These are phyloP conservation scores for Phaeosphaeria sp. DNA, from an alignment of 2,329 filamentous ascomycete species.

Conservation along the genomic window DNA sequence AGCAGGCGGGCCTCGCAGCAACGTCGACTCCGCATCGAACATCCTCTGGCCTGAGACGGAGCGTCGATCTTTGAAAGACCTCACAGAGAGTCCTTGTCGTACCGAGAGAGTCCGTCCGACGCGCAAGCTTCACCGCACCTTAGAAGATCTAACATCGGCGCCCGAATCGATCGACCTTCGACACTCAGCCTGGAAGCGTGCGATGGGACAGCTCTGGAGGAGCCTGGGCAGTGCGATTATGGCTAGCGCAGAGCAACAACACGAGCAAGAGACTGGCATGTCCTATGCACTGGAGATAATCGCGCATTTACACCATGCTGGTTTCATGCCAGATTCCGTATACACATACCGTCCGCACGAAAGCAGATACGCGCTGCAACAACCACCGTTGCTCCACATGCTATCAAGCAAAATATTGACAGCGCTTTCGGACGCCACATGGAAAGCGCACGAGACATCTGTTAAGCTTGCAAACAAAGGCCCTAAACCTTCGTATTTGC, in stretches of 20 bases:
- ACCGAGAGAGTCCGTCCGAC: conserved; percentile 20
- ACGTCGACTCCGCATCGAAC: conserved; percentile 24
- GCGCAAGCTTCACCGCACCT: conserved; percentile 18
- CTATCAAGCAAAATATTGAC: conserved; percentile 58
- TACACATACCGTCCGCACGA: conserved; percentile 49
- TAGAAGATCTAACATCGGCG: conserved; percentile 34
- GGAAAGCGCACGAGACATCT: conserved; percentile 55
- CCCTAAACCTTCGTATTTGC: conserved; percentile 48
- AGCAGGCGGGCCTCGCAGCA: conserved; percentile 11
- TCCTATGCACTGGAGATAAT: conserved; percentile 56
- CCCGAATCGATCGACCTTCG: conserved; percentile 33
- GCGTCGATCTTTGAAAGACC: conserved; percentile 22
- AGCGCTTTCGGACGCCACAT: conserved; percentile 58
- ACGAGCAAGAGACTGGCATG: conserved; percentile 42
- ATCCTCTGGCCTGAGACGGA: conserved; percentile 23
- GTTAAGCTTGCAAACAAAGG: conserved; percentile 32
- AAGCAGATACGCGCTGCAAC: conserved; percentile 49
- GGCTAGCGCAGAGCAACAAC: conserved; percentile 33
- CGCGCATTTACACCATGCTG: conserved; percentile 56
- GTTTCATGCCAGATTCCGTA: conserved; percentile 55
- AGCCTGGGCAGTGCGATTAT: conserved; percentile 56
- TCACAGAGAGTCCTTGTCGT: conserved; percentile 33
- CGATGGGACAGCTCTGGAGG: conserved; percentile 55
- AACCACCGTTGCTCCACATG: conserved; percentile 57
- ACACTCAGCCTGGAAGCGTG: conserved; percentile 38